phyloP scores from a whole-genome alignment of 176 grass and related monocot genomes.

The Oryza punctata region DNA sequence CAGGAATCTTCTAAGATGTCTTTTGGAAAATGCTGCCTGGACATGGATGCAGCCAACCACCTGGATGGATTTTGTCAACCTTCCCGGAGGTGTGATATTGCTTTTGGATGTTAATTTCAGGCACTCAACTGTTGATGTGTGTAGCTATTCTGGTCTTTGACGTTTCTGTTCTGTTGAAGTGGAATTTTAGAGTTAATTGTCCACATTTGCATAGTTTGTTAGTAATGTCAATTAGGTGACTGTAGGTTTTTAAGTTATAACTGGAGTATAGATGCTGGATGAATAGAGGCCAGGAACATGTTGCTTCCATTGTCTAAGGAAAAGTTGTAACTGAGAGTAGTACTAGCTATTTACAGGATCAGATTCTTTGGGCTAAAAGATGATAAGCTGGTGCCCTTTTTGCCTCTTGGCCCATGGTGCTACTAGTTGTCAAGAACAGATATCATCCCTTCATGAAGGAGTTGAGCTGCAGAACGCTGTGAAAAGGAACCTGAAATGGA shows the following conservation, averaged over 20 bases:
- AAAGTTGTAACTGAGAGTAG: background rate
- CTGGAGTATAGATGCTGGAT: background rate
- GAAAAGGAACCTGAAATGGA: background rate
- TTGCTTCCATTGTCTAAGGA: background rate
- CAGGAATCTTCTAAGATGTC: conserved; percentile 24
- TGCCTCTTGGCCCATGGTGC: background rate
- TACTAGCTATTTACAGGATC: background rate
- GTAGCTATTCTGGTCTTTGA: background rate
- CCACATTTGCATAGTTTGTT: background rate
- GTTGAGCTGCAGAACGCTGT: background rate
- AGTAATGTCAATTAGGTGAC: conserved; percentile 26
- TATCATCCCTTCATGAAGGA: background rate
- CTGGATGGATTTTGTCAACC: conserved; percentile 11
- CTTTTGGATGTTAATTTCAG: conserved; percentile 29
- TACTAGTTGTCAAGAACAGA: background rate
- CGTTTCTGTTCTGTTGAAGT: conserved; percentile 18
- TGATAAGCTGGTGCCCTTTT: background rate
- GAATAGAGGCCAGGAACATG: background rate
- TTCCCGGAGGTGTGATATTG: background rate
- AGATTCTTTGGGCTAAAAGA: background rate
- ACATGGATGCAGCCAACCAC: conserved; percentile 7
- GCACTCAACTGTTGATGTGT: background rate
- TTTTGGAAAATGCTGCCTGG: background rate
- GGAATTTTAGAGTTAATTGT: conserved; percentile 11
- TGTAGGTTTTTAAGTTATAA: conserved; percentile 24